Conservation (phyloP, 2,329 filamentous ascomycete genomes). For the Aureobasidium musti region DNA sequence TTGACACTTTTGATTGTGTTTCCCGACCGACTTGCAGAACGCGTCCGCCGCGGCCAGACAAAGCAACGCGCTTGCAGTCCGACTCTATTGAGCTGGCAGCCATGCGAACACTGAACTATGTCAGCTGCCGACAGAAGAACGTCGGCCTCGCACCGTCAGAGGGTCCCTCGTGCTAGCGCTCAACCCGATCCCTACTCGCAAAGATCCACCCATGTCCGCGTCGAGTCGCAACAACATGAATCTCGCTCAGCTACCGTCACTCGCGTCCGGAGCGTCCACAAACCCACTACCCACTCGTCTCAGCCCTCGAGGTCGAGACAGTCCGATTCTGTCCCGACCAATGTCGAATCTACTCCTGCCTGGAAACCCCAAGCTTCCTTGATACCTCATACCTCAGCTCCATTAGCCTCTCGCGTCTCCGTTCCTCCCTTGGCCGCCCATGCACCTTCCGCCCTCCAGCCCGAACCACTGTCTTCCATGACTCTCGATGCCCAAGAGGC, state of each 20-base stretch:
- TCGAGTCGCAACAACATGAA: slow-evolving; percentile 42
- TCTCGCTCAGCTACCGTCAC: slow-evolving; percentile 42
- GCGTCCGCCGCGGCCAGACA: background rate
- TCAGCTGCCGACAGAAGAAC: slow-evolving; percentile 32
- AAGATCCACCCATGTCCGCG: slow-evolving; percentile 36
- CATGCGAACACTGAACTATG: slow-evolving; percentile 27
- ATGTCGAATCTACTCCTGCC: slow-evolving; percentile 30
- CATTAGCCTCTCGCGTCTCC: slow-evolving; percentile 69
- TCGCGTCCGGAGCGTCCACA: slow-evolving; percentile 44
- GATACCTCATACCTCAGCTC: slow-evolving; percentile 67
- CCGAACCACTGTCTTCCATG: slow-evolving; percentile 67
- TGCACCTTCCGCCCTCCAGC: slow-evolving; percentile 69
- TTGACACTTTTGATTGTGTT: background rate
- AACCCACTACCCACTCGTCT: slow-evolving; percentile 39
- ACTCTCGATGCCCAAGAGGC: slow-evolving; percentile 81
- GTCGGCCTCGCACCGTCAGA: slow-evolving; percentile 38
- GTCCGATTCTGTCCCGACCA: slow-evolving; percentile 1
- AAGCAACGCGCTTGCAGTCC: slow-evolving; percentile 7
- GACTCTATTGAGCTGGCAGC: slow-evolving; percentile 5
- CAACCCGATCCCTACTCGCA: slow-evolving; percentile 4
- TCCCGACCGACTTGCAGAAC: background rate
- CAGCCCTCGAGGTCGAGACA: slow-evolving; percentile 14
- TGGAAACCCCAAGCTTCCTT: slow-evolving; percentile 84
- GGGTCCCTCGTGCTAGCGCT: slow-evolving; percentile 39
- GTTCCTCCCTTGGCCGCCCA: slow-evolving; percentile 63